phyloP scores from a whole-genome alignment of 768 basidiomycete genomes.

The Rhodosporidiobolus odoratus region DNA sequence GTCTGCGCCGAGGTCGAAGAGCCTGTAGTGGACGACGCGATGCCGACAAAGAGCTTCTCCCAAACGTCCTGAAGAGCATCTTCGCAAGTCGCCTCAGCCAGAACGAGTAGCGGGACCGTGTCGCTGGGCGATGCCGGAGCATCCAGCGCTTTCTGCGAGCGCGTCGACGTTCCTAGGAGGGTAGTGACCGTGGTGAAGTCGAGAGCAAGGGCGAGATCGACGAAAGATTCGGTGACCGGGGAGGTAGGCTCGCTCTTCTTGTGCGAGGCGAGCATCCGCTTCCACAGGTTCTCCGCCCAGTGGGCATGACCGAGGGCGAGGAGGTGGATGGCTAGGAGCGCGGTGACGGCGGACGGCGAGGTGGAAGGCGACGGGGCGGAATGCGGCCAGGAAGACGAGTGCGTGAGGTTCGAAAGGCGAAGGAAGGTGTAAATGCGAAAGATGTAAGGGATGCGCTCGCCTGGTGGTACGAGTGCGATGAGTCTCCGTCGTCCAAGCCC shows the following conservation, averaged over 20 bases:
- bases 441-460: constrained; percentile 12
- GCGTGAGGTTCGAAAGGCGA: constrained; percentile 30
- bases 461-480: background rate
- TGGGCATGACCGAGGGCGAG: constrained; percentile 4
- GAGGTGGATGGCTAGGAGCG: constrained; percentile 30
- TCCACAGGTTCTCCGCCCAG: constrained; percentile 29
- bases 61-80: constrained; percentile 23
- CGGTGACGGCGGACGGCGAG: constrained; percentile 28
- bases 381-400: constrained; percentile 35
- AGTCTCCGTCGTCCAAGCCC: background rate
- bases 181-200: constrained; percentile 8
- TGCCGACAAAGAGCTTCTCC: constrained; percentile 19
- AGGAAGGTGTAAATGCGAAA: constrained; percentile 34
- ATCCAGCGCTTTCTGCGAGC: background rate
- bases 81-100: constrained; percentile 28
- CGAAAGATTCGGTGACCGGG: background rate
- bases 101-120: constrained; percentile 29
- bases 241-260: constrained; percentile 5
- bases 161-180: background rate
- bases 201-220: constrained; percentile 25
- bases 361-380: constrained; percentile 18
- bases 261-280: constrained; percentile 1
- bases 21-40: constrained; percentile 15
- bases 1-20: background rate
- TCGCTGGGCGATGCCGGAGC: constrained; percentile 2